Base-by-base conservation (phyloP, 257 asterid species). In the Solanum clarkiae region DNA sequence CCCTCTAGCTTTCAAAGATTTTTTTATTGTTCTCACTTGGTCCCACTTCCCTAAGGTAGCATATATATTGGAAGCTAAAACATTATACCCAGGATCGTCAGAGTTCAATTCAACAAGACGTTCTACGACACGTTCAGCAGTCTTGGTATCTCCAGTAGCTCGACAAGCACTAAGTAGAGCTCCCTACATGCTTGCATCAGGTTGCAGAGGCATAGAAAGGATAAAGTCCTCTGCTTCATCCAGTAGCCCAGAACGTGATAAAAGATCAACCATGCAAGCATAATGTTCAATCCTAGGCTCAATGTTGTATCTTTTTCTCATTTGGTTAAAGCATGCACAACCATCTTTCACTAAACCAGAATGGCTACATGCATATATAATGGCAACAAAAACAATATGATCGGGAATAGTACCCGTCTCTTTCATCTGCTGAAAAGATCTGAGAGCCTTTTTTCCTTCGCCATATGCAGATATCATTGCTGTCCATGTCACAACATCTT, bases 111-210 rank as follows among this genome's bases (percentile, higher is more conserved):
- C 87, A 86, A 88, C 77, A 56, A 94, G 89, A 56, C 47, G 87
- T 83, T 86, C 71, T 32, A 91, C 91, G 29, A 89, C 95, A 49
- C 92, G 97, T 77, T 92, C 93, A 10, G 93, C 92, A 22, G 91
- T 90, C 82, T 86, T 71, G 71, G 86, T 69, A 84, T 94, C 93
- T 77, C 91, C 97, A 81, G 88, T 87, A 68, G 93, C 88, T 88
- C 93, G 89, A 80, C 94, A 92, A 84, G 96, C 97, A 88, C 98
- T 94, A 24, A 95, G 97, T 63, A 95, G 88, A 69, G 89, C 86
- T 82, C 98, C 97, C 98, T 98, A 95, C 85, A 94, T 92, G 86
- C 93, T 92, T 74, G 93, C 97, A 88, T 93, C 98, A 5, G 98
- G 93, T 86, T 92, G 87, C 82, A 91, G 29, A 4, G 98, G 98